Evolutionary conservation across 1,284 basidiomycete species (phyloP), one percentile per base, ranked within the genome.

Genomic region (Leccinum solheimii): DNA sequence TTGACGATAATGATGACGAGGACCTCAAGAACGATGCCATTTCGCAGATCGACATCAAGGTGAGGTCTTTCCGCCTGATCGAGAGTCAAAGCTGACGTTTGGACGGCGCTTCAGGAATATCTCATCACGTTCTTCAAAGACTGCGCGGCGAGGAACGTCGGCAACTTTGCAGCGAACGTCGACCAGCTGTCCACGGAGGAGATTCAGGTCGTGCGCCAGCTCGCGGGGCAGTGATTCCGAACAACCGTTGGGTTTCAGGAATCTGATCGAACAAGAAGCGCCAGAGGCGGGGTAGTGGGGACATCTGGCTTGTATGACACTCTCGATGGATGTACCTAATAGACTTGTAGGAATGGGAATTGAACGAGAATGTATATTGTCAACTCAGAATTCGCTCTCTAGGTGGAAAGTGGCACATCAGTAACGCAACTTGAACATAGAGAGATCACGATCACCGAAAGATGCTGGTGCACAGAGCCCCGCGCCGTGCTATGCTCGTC

Each of bases 31-130:
- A 85, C 55, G 96, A 98, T 76, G 88, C 93, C 1, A 83, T 97
- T 58, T 94, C 91, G 45, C 87, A 89, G 68, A 90, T 98, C 74
- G 92, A 98, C 69, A 86, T 97, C 79, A 87, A 87, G 77, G 94
- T 94, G 63, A 66, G 86, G 1, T 0, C n/a, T 0, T 49, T 14
- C 7, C 0, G 7, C 21, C 23, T 16, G 48, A 26, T 26, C 0
- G 14, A 49, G 23, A 49, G 48, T 26, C 48, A 23, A 49, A 23
- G 27, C 27, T 30, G 27, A 52, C 27, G 27, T 13, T 23, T 48
- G 45, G 40, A 59, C 26, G 7, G 40, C n/a, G 11, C 48, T 43
- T 38, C 64, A 94, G 91, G 81, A 79, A 3, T 87, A 92, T 70
- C 76, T 94, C 27, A 64, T 86, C 10, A 72, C 79, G 1, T 93